These are phyloP conservation scores for Adansonia rubrostipa DNA, from an alignment of 441 rosid genomes.

Conservation along the genomic window DNA sequence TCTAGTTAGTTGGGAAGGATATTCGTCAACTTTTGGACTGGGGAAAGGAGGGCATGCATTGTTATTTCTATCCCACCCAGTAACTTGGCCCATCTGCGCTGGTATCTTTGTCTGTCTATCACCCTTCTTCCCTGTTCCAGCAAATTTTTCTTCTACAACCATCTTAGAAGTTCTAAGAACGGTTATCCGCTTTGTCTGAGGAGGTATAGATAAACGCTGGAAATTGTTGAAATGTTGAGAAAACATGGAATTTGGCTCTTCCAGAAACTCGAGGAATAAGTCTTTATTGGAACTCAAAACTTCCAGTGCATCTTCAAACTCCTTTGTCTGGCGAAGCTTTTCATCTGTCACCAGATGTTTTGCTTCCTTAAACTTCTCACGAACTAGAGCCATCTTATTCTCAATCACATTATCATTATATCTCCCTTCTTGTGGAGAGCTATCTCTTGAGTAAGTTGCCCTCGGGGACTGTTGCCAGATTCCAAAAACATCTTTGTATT, in stretches of 20 bases:
- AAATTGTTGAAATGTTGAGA: conserved; percentile 56
- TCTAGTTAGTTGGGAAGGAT: conserved; percentile 68
- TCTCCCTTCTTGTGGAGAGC: conserved; percentile 57
- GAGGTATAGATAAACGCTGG: conserved; percentile 58
- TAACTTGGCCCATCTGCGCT: conserved; percentile 47
- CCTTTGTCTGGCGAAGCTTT: conserved; percentile 74
- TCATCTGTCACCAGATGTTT: conserved; percentile 82
- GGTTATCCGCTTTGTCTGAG: conserved; percentile 86
- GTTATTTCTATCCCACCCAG: conserved; percentile 49
- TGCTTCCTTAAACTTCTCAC: conserved; percentile 86
- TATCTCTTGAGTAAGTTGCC: conserved; percentile 46
- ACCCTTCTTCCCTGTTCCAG: conserved; percentile 47
- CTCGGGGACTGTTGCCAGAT: conserved; percentile 67
- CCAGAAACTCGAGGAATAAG: conserved; percentile 69
- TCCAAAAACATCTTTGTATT: conserved; percentile 73
- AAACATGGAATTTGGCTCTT: conserved; percentile 78
- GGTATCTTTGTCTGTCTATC: conserved; percentile 53
- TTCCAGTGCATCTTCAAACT: conserved; percentile 87
- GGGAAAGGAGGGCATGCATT: conserved; percentile 48
- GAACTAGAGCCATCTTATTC: conserved; percentile 75
- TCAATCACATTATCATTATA: conserved; percentile 46
- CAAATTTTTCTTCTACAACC: conserved; percentile 57
- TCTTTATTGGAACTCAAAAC: conserved; percentile 82
- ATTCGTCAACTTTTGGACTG: conserved; percentile 46
- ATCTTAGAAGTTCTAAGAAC: conserved; percentile 85